phyloP scores from a whole-genome alignment of 495 filamentous ascomycete species.

The Geoglossum glabrum region DNA sequence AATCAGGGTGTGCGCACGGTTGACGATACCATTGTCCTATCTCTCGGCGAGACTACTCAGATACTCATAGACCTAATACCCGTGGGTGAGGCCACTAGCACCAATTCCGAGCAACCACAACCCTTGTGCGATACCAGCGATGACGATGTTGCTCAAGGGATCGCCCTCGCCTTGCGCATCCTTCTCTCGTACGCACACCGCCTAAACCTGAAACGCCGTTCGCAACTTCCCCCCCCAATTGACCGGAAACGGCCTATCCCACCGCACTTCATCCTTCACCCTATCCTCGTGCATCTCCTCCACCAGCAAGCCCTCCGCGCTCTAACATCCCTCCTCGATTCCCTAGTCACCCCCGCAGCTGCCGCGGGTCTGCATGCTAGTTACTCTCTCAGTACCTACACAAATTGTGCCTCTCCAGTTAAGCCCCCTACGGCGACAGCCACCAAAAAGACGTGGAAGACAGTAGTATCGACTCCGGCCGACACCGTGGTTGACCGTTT shows the following conservation, averaged over 20 bases:
- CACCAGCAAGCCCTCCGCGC: slow-evolving; percentile 23
- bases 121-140: background rate
- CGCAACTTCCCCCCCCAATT: slow-evolving; percentile 37
- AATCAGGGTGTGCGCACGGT: slow-evolving; percentile 40
- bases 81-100: slow-evolving; percentile 18
- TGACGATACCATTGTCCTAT: slow-evolving; percentile 5
- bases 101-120: background rate
- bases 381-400: slow-evolving; percentile 18
- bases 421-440: background rate
- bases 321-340: background rate
- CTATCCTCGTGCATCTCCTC: slow-evolving; percentile 40
- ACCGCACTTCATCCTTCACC: slow-evolving; percentile 41
- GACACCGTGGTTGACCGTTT: background rate
- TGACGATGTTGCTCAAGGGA: slow-evolving; percentile 27
- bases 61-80: slow-evolving; percentile 47
- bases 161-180: slow-evolving; percentile 40
- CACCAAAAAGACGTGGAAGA: background rate
- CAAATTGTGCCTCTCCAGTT: slow-evolving; percentile 8
- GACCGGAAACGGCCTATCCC: slow-evolving; percentile 23
- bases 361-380: slow-evolving; percentile 11
- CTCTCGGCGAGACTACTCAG: slow-evolving; percentile 10
- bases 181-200: slow-evolving; percentile 54
- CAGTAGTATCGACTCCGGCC: background rate
- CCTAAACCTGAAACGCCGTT: slow-evolving; percentile 41
- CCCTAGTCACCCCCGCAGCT: background rate